A percentile compares a stretch with the other conserved stretches of the same genome.
Evolutionary conservation across 2,329 filamentous ascomycete genomes (phyloP).

Genomic region (Xylariaceae sp.): DNA sequence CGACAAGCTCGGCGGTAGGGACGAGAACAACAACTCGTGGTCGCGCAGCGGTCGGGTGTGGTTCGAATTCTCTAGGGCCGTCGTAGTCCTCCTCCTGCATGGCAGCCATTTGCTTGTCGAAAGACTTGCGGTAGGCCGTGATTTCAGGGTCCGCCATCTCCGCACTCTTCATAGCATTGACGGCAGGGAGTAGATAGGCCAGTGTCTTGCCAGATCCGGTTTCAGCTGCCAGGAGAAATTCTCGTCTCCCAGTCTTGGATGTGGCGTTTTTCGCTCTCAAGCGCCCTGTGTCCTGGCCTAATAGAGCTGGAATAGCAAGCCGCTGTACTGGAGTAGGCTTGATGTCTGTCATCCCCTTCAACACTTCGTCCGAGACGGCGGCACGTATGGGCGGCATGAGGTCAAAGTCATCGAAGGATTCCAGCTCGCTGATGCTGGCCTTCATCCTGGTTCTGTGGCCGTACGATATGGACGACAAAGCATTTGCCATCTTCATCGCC

Average conservation of each 20-base stretch:
- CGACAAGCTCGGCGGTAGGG: conserved; percentile 86
- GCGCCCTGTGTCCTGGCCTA: conserved; percentile 51
- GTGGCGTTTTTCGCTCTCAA: conserved; percentile 27
- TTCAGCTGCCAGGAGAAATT: conserved; percentile 86
- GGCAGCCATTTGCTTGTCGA: conserved; percentile 53
- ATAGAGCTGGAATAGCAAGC: conserved; percentile 77
- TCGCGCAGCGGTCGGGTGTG: conserved; percentile 69
- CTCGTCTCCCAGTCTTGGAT: conserved; percentile 35
- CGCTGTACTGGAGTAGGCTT: conserved; percentile 85
- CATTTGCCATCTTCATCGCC: conserved; percentile 89
- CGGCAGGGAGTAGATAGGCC: conserved; percentile 79
- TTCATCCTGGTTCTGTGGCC: conserved; percentile 48
- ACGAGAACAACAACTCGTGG: conserved; percentile 84
- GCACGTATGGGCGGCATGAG: conserved; percentile 68
- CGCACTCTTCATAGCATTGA: conserved; percentile 79
- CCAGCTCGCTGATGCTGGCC: conserved; percentile 53
- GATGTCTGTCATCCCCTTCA: conserved; percentile 70
- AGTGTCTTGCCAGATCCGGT: conserved; percentile 97
- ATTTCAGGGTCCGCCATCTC: conserved; percentile 59
- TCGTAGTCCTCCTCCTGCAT: conserved; percentile 52
- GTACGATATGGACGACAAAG: conserved; percentile 74
- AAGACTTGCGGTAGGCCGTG: conserved; percentile 53
- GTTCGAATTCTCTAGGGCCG: conserved; percentile 63
- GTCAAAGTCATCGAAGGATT: conserved; percentile 76
- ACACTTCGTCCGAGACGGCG: conserved; percentile 67